phyloP scores from a whole-genome alignment of 768 basidiomycete genomes.

The Boletus rufocinnamomeus region DNA sequence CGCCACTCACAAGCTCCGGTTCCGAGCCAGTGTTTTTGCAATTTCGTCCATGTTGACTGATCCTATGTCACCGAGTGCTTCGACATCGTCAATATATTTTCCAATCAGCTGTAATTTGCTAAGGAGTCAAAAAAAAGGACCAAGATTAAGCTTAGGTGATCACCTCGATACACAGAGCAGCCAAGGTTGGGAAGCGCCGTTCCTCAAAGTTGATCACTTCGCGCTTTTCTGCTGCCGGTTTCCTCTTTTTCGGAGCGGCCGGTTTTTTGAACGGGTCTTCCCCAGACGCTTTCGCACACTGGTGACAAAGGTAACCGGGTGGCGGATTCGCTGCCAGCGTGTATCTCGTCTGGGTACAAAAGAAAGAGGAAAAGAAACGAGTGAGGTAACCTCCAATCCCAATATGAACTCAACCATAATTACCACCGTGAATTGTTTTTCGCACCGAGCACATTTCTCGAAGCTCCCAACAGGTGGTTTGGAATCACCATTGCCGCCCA shows the following conservation, averaged over 20 bases:
- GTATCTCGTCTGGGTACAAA: constrained; percentile 68
- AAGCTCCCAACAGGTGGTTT: constrained; percentile 80
- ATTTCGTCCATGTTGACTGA: constrained; percentile 82
- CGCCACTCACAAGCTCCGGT: constrained; percentile 70
- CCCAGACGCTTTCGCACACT: constrained; percentile 77
- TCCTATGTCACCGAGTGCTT: constrained; percentile 87
- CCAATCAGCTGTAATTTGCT: constrained; percentile 63
- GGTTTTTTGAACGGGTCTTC: constrained; percentile 87
- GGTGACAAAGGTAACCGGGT: constrained; percentile 81
- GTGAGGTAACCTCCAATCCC: neutral
- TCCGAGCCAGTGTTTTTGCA: constrained; percentile 78
- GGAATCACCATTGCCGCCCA: constrained; percentile 30
- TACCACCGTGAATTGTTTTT: constrained; percentile 87
- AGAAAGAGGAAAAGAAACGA: neutral
- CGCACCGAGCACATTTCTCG: constrained; percentile 78
- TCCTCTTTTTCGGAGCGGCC: constrained; percentile 59
- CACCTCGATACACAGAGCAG: constrained; percentile 81
- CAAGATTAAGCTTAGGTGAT: neutral
- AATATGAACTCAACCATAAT: constrained; percentile 29
- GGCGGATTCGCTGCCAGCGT: constrained; percentile 72
- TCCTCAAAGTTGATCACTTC: constrained; percentile 71
- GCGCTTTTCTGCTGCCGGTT: constrained; percentile 63
- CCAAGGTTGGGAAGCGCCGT: constrained; percentile 66
- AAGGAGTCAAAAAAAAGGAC: neutral
- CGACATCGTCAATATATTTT: constrained; percentile 85